These are phyloP conservation scores for Phytophthora constricta DNA, from an alignment of 352 stramenopile genomes.

Conservation along the genomic window DNA sequence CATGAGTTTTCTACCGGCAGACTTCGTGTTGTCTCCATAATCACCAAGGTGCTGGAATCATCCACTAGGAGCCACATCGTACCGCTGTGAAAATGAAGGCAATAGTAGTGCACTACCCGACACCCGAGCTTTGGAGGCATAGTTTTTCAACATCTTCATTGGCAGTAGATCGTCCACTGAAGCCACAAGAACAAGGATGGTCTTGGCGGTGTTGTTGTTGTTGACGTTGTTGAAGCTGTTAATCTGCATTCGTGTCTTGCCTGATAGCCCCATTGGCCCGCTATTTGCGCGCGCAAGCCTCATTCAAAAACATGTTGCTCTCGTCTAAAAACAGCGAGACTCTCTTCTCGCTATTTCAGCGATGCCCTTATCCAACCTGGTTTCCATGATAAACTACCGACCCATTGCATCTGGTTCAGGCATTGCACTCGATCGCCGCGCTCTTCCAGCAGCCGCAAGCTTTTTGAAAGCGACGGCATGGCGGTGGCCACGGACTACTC, in stretches of 20 bases:
- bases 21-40: too few species aligned
- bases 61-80: too few species aligned
- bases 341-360: constrained; percentile 13
- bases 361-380: constrained; percentile 9
- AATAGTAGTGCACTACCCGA: too few species aligned
- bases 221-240: too few species aligned
- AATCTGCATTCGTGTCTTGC: too few species aligned
- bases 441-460: not conserved
- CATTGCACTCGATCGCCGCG: constrained; percentile 5
- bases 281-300: constrained; percentile 21
- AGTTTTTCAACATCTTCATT: too few species aligned
- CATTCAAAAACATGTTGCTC: not conserved
- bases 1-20: too few species aligned
- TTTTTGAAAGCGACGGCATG: constrained; percentile 16
- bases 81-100: too few species aligned
- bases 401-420: constrained; percentile 14
- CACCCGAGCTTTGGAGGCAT: too few species aligned
- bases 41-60: too few species aligned
- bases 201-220: not conserved
- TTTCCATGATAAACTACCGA: constrained; percentile 17
- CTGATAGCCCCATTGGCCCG: constrained; percentile 12
- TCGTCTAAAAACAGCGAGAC: constrained; percentile 30
- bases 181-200: too few species aligned
- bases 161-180: too few species aligned
- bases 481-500: constrained; percentile 52